Evolutionary conservation across 2,329 filamentous ascomycete species (phyloP).

Genomic region (Trichoderma atrobrunneum): DNA sequence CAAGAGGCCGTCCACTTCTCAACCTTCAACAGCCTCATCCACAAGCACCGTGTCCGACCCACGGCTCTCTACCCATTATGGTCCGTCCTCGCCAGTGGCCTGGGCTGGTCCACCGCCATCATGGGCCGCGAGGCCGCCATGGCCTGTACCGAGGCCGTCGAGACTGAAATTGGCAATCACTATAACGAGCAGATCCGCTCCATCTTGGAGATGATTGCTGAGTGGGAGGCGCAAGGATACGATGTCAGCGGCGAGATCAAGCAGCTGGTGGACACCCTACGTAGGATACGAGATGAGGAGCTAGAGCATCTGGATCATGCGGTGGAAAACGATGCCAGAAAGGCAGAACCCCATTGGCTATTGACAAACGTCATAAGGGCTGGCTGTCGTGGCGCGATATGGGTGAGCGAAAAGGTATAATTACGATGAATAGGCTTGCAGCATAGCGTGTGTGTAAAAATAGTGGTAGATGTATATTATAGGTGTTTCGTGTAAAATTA

Average conservation of each 20-base stretch:
- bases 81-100: slow-evolving; percentile 71
- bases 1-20: slow-evolving; percentile 86
- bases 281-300: slow-evolving; percentile 90
- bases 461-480: neutral
- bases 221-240: slow-evolving; percentile 74
- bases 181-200: slow-evolving; percentile 89
- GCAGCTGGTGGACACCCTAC: slow-evolving; percentile 68
- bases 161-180: slow-evolving; percentile 95
- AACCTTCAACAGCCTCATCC: slow-evolving; percentile 80
- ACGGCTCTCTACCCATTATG: slow-evolving; percentile 91
- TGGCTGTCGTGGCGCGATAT: slow-evolving; percentile 91
- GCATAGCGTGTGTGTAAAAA: neutral
- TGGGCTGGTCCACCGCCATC: slow-evolving; percentile 87
- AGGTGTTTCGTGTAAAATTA: neutral
- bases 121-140: slow-evolving; percentile 93
- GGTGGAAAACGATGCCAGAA: slow-evolving; percentile 86
- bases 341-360: slow-evolving; percentile 85
- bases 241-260: slow-evolving; percentile 75
- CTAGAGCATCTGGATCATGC: slow-evolving; percentile 95
- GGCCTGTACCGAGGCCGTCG: slow-evolving; percentile 97
- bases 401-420: slow-evolving; percentile 75
- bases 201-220: slow-evolving; percentile 74
- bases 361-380: slow-evolving; percentile 82
- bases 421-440: neutral
- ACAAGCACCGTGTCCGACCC: slow-evolving; percentile 84